phyloP scores from a whole-genome alignment of 2,329 filamentous ascomycete genomes.

The Sclerotiophoma versabilis region DNA sequence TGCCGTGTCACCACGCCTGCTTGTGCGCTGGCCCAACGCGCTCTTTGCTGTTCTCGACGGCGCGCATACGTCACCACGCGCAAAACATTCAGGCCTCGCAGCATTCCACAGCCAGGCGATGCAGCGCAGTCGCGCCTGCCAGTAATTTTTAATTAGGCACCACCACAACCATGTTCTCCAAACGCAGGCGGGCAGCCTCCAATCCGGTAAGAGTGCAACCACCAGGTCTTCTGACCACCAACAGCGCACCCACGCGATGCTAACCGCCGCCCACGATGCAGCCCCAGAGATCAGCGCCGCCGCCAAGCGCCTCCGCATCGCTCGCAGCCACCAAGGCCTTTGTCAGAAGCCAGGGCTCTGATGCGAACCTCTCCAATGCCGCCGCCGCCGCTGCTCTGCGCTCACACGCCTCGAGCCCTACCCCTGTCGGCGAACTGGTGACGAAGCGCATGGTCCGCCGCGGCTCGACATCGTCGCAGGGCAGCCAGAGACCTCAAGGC shows the following conservation, averaged over 20 bases:
- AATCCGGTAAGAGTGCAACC: slow-evolving; percentile 38
- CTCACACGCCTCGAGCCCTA: slow-evolving; percentile 78
- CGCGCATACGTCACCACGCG: slow-evolving; percentile 27
- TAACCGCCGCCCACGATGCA: slow-evolving; percentile 35
- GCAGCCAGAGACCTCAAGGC: slow-evolving; percentile 48
- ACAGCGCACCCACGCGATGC: slow-evolving; percentile 19
- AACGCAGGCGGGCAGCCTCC: slow-evolving; percentile 40
- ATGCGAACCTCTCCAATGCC: slow-evolving; percentile 76
- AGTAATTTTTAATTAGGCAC: slow-evolving; percentile 31
- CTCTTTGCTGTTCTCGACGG: slow-evolving; percentile 1
- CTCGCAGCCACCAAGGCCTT: slow-evolving; percentile 85
- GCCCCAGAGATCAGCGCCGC: slow-evolving; percentile 45
- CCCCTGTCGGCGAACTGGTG: slow-evolving; percentile 80
- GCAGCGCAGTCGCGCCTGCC: slow-evolving; percentile 30
- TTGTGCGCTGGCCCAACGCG: slow-evolving; percentile 12
- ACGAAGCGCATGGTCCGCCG: slow-evolving; percentile 85
- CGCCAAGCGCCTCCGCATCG: slow-evolving; percentile 75
- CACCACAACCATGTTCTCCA: slow-evolving; percentile 40
- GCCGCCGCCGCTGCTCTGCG: slow-evolving; percentile 86
- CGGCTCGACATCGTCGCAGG: slow-evolving; percentile 73
- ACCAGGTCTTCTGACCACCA: slow-evolving; percentile 15
- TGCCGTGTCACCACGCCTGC: slow-evolving; percentile 11
- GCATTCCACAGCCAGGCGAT: slow-evolving; percentile 25
- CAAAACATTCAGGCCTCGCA: slow-evolving; percentile 10
- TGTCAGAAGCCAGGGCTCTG: slow-evolving; percentile 69